phyloP scores from a whole-genome alignment of 1,139 yeast genomes.

The Kazachstania sp. region DNA sequence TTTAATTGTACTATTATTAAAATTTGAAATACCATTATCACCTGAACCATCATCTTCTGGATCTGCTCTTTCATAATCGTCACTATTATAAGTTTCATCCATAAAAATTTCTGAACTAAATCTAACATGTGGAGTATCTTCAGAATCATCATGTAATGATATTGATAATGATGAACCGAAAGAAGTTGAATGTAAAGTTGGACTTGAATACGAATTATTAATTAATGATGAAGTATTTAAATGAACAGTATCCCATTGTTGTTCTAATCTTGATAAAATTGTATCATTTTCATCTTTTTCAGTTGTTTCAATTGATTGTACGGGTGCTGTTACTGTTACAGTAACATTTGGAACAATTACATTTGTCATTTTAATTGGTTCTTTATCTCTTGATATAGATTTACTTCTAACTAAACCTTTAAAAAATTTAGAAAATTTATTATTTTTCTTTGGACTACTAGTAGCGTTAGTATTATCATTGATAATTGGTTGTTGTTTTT shows the following conservation, averaged over 20 bases:
- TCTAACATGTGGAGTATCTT: slow-evolving; percentile 8
- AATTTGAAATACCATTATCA: neutral
- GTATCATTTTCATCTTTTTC: neutral
- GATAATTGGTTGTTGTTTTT: neutral
- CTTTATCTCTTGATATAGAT: neutral
- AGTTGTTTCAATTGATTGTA: neutral
- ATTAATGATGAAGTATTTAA: slow-evolving; percentile 6
- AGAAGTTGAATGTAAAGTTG: slow-evolving; percentile 1
- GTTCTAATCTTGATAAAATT: slow-evolving; percentile 10
- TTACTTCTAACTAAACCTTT: slow-evolving; percentile 3
- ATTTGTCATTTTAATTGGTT: neutral
- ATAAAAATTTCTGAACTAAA: slow-evolving; percentile 17
- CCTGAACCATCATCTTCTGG: slow-evolving; percentile 11
- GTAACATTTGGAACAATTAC: neutral
- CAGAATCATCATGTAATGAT: neutral
- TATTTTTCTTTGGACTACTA: neutral
- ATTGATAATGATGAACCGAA: neutral
- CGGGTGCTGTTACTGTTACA: neutral
- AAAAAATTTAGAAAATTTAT: neutral
- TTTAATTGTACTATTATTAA: slow-evolving; percentile 15
- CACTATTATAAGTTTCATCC: slow-evolving; percentile 19
- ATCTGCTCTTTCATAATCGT: slow-evolving; percentile 23
- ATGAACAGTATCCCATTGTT: slow-evolving; percentile 22
- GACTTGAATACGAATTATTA: neutral
- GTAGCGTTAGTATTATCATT: neutral